These are phyloP conservation scores for Rauvolfia tetraphylla DNA, from an alignment of 257 asterid genomes.

Conservation along the genomic window DNA sequence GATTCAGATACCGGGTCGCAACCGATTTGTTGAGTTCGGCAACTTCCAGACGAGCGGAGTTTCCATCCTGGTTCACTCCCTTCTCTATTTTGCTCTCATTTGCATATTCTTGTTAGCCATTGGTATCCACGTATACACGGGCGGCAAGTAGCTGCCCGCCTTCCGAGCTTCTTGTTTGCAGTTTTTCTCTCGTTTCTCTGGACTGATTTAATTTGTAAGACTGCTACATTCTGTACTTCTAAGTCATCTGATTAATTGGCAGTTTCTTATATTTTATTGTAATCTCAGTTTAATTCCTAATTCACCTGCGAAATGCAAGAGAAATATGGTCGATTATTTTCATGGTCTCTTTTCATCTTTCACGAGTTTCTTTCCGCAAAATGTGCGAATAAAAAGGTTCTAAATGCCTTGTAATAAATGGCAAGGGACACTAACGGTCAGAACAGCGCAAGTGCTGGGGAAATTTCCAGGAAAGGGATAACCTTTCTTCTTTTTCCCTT, in stretches of 20 bases:
- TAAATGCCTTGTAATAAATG: background rate
- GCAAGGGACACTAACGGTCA: background rate
- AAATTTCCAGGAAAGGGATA: background rate
- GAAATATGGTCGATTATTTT: background rate
- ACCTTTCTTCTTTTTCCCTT: background rate
- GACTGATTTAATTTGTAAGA: background rate
- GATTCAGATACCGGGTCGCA: slow-evolving; percentile 76
- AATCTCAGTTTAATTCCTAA: background rate
- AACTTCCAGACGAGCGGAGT: slow-evolving; percentile 77
- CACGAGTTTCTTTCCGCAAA: background rate
- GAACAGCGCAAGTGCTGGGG: background rate
- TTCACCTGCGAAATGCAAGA: background rate
- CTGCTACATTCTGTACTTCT: background rate
- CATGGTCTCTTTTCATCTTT: background rate
- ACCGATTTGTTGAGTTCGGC: slow-evolving; percentile 70
- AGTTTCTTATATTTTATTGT: background rate
- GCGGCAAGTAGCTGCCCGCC: slow-evolving; percentile 24
- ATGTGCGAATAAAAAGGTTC: background rate
- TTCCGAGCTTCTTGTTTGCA: background rate
- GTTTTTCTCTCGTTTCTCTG: background rate
- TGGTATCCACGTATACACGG: slow-evolving; percentile 70
- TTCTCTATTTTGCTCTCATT: slow-evolving; percentile 68
- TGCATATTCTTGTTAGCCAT: slow-evolving; percentile 78
- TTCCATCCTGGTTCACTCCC: slow-evolving; percentile 70
- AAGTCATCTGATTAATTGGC: no score